These are phyloP conservation scores for Sugiyamaella xylanicola DNA, from an alignment of 1,139 yeast genomes.

Conservation along the genomic window DNA sequence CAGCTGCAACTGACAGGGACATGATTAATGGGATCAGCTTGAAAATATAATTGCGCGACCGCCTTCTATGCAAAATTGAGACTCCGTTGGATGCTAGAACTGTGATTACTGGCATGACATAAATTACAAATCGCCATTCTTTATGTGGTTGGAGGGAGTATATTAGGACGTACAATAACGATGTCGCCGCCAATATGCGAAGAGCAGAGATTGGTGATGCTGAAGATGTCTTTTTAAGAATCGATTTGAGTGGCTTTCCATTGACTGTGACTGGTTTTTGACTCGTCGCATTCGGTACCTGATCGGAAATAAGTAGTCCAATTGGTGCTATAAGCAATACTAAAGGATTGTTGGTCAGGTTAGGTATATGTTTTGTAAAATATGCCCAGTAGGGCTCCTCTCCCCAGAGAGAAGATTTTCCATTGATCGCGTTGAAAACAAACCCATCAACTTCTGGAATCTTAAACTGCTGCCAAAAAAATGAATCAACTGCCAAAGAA, in stretches of 20 bases:
- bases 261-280: background rate
- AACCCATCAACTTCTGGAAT: slow-evolving; percentile 80
- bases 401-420: slow-evolving; percentile 82
- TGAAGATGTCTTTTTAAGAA: slow-evolving; percentile 1
- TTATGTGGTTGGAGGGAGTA: slow-evolving; percentile 89
- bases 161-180: slow-evolving; percentile 55
- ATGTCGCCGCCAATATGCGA: slow-evolving; percentile 49
- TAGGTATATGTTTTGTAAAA: slow-evolving; percentile 59
- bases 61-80: slow-evolving; percentile 35
- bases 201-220: slow-evolving; percentile 33
- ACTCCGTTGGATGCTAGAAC: slow-evolving; percentile 68
- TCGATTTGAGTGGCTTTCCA: slow-evolving; percentile 1
- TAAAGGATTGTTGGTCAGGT: slow-evolving; percentile 62
- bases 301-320: slow-evolving; percentile 42
- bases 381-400: slow-evolving; percentile 72
- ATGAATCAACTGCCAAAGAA: slow-evolving; percentile 64
- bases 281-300: background rate
- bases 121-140: slow-evolving; percentile 90
- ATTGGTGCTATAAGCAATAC: slow-evolving; percentile 51
- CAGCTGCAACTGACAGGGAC: slow-evolving; percentile 38
- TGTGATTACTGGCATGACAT: slow-evolving; percentile 69
- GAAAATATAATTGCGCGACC: slow-evolving; percentile 7
- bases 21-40: slow-evolving; percentile 32
- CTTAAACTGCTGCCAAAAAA: slow-evolving; percentile 49
- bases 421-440: slow-evolving; percentile 69